These are phyloP conservation scores for Boletus fagicola DNA, from an alignment of 768 basidiomycete species.

Conservation along the genomic window DNA sequence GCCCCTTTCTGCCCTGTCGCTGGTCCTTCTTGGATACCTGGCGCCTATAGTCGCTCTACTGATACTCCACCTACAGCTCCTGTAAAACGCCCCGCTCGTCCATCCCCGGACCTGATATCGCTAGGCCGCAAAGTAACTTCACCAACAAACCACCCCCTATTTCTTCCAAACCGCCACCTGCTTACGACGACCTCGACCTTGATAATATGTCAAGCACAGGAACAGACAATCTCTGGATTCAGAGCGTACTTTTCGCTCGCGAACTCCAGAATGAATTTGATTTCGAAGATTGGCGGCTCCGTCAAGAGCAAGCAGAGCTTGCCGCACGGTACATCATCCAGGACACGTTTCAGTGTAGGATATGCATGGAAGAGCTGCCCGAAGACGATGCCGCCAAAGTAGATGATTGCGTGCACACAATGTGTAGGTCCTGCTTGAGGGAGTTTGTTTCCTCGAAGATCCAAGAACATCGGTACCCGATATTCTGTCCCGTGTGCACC, in stretches of 20 bases:
- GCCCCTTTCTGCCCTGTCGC: slow-evolving; percentile 17
- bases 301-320: slow-evolving; percentile 36
- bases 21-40: slow-evolving; percentile 19
- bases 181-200: slow-evolving; percentile 14
- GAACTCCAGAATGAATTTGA: slow-evolving; percentile 40
- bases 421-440: slow-evolving; percentile 54
- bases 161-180: slow-evolving; percentile 6
- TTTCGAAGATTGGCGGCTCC: slow-evolving; percentile 39
- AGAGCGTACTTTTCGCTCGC: slow-evolving; percentile 22
- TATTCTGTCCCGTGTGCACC: slow-evolving; percentile 59
- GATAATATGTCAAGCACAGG: neutral
- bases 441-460: slow-evolving; percentile 45
- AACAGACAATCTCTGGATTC: slow-evolving; percentile 4
- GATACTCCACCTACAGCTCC: neutral
- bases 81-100: neutral
- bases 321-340: slow-evolving; percentile 25
- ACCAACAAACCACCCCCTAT: slow-evolving; percentile 20
- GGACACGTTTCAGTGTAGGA: slow-evolving; percentile 46
- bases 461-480: slow-evolving; percentile 53
- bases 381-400: slow-evolving; percentile 43
- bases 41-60: neutral
- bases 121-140: slow-evolving; percentile 22
- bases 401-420: slow-evolving; percentile 47
- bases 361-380: slow-evolving; percentile 53
- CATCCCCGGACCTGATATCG: neutral